Evolutionary conservation across 164 flowering plant species (phyloP).

Genomic region (Nymphaea thermarum): DNA sequence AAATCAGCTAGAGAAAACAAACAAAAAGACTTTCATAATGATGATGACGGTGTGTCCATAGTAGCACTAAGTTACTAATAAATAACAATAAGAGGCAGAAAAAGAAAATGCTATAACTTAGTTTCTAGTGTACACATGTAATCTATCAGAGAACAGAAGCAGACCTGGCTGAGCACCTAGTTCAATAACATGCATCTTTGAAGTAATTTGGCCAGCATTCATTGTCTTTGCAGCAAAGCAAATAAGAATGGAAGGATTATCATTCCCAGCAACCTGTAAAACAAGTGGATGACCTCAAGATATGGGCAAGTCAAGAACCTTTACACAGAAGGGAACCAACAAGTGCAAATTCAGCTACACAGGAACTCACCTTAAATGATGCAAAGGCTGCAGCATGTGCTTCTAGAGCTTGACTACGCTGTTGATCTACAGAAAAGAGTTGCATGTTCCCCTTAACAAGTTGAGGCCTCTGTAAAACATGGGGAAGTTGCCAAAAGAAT

Average conservation of each 20-base stretch:
- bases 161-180: constrained; percentile 98
- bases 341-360: no score
- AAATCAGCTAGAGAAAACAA: background rate
- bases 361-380: constrained; percentile 44
- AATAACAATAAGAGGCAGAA: no score
- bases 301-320: no score
- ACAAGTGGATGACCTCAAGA: background rate
- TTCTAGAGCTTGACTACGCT: constrained; percentile 99
- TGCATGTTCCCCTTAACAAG: constrained; percentile 98
- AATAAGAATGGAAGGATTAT: constrained; percentile 70
- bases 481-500: no score
- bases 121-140: no score
- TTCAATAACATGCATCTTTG: constrained; percentile 96
- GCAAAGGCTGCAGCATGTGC: constrained; percentile 99
- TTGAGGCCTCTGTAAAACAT: constrained; percentile 60
- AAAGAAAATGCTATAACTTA: no score
- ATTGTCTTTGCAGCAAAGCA: constrained; percentile 74
- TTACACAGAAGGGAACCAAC: background rate
- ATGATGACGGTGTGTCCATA: no score
- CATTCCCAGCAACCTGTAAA: constrained; percentile 84
- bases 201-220: constrained; percentile 88
- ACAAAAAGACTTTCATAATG: no score
- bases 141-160: constrained; percentile 2
- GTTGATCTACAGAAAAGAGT: constrained; percentile 94
- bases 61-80: no score